These are phyloP conservation scores for Tylopilus balloui DNA, from an alignment of 768 basidiomycete species.

Conservation along the genomic window DNA sequence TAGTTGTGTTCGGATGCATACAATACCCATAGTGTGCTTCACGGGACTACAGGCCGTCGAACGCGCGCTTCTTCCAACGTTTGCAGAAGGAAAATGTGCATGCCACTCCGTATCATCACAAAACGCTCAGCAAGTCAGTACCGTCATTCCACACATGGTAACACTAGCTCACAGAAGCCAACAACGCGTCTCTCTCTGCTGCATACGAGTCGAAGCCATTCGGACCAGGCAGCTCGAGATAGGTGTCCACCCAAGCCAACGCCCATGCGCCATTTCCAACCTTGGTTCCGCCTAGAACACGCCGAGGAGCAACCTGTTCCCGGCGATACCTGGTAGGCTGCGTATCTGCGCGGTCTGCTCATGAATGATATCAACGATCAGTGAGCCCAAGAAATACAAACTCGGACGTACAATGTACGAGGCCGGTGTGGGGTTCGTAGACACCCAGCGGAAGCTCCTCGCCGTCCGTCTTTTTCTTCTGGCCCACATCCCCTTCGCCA, in stretches of 20 bases:
- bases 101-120: slow-evolving; percentile 1
- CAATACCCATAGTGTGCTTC: too few relatives aligned
- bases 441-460: slow-evolving; percentile 52
- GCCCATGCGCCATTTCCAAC: slow-evolving; percentile 79
- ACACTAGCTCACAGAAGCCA: slow-evolving; percentile 11
- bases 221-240: slow-evolving; percentile 33
- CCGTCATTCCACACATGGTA: not conserved
- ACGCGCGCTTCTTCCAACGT: too few relatives aligned
- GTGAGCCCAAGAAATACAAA: not conserved
- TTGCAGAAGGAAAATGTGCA: not conserved
- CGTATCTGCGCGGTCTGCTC: slow-evolving; percentile 67
- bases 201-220: slow-evolving; percentile 20
- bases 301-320: slow-evolving; percentile 52
- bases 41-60: too few relatives aligned
- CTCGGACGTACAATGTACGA: slow-evolving; percentile 61
- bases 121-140: not conserved
- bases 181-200: slow-evolving; percentile 20
- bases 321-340: slow-evolving; percentile 66
- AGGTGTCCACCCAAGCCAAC: slow-evolving; percentile 68
- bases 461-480: slow-evolving; percentile 29
- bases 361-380: slow-evolving; percentile 6
- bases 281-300: slow-evolving; percentile 65
- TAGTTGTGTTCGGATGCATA: too few relatives aligned
- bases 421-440: slow-evolving; percentile 79
- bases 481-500: slow-evolving; percentile 24